Conservation (phyloP, 768 basidiomycete species). For the Roridomyces roridus region DNA sequence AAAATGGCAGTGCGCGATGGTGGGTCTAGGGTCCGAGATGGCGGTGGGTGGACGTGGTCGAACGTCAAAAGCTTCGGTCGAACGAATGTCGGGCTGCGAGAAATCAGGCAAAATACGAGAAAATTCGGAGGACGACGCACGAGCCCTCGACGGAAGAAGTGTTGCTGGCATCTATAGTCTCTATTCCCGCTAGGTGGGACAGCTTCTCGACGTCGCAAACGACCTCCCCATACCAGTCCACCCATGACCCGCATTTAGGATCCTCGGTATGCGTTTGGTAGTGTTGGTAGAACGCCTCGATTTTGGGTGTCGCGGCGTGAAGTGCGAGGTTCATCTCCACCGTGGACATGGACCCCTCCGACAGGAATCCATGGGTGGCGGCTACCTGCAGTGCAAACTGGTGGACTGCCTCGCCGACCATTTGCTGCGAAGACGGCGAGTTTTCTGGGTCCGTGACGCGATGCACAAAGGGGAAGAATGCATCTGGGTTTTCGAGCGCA, state of each 20-base stretch:
- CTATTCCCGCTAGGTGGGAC: constrained; percentile 54
- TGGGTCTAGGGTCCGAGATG: constrained; percentile 45
- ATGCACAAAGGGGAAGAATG: constrained; percentile 81
- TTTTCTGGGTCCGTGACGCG: constrained; percentile 61
- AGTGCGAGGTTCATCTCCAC: constrained; percentile 79
- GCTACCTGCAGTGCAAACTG: constrained; percentile 59
- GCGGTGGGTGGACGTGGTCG: constrained; percentile 75
- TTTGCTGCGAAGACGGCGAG: constrained; percentile 37
- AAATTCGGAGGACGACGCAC: constrained; percentile 32
- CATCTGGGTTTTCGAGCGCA: constrained; percentile 68
- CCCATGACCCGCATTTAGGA: constrained; percentile 71
- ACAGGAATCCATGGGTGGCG: constrained; percentile 51
- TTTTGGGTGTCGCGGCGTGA: constrained; percentile 78
- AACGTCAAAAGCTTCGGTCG: constrained; percentile 68
- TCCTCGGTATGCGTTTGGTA: constrained; percentile 52
- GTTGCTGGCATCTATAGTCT: constrained; percentile 51
- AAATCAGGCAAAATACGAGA: neutral
- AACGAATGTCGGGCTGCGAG: constrained; percentile 34
- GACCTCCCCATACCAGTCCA: constrained; percentile 81
- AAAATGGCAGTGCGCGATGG: constrained; percentile 75
- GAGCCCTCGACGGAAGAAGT: constrained; percentile 18
- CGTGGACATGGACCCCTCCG: constrained; percentile 55
- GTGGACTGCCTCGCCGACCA: constrained; percentile 59
- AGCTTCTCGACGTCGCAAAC: constrained; percentile 73
- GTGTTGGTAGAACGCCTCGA: constrained; percentile 84